These are phyloP conservation scores for Debaryomyces nepalensis DNA, from an alignment of 1,139 yeast genomes.

Conservation along the genomic window DNA sequence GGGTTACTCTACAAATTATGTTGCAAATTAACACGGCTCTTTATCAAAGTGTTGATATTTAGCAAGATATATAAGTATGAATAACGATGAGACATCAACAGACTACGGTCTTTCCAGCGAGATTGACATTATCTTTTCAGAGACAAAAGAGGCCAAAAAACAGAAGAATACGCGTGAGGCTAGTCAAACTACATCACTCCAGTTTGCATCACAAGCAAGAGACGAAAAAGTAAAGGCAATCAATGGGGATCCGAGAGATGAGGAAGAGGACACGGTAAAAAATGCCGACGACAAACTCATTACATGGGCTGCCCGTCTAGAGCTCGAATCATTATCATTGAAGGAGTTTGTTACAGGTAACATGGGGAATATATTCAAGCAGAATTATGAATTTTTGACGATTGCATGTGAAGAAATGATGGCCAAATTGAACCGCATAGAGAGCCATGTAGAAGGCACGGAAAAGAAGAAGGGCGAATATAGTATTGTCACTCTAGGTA, in stretches of 20 bases:
- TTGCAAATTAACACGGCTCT: slow-evolving; percentile 3
- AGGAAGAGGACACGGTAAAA: background rate
- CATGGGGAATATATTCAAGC: slow-evolving; percentile 14
- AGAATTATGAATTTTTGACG: slow-evolving; percentile 11
- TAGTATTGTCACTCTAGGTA: background rate
- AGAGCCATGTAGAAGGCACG: slow-evolving; percentile 2
- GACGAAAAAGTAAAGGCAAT: slow-evolving; percentile 1
- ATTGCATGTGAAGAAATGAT: slow-evolving; percentile 8
- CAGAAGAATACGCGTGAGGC: background rate
- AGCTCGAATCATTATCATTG: slow-evolving; percentile 36
- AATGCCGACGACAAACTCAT: slow-evolving; percentile 18
- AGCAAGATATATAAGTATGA: background rate
- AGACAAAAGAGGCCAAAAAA: slow-evolving; percentile 1
- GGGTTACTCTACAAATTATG: slow-evolving; percentile 4
- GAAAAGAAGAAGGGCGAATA: background rate
- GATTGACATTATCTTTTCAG: slow-evolving; percentile 9
- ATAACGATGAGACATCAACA: slow-evolving; percentile 11
- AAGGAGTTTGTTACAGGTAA: slow-evolving; percentile 23
- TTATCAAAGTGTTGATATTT: background rate
- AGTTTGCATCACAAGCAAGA: slow-evolving; percentile 8
- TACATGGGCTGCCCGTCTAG: slow-evolving; percentile 39
- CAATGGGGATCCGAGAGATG: background rate
- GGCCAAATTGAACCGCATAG: slow-evolving; percentile 5
- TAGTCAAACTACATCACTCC: slow-evolving; percentile 10
- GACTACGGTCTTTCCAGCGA: slow-evolving; percentile 15